Percentiles rank a stretch among this genome's conserved stretches.
Evolutionary conservation across 345 rosid species (phyloP).

Genomic region (Orychophragmus violaceus): DNA sequence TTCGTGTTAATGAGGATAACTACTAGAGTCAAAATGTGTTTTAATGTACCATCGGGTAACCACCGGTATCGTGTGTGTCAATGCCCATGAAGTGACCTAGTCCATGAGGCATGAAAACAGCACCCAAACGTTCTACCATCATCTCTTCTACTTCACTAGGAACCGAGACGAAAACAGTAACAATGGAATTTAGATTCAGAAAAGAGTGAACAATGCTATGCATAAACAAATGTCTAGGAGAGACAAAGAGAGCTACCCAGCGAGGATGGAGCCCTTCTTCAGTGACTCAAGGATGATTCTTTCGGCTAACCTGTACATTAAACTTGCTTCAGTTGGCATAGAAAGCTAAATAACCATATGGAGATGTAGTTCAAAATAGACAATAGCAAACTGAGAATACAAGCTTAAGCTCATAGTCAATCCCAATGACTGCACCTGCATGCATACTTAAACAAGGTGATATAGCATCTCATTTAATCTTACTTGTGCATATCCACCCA

Average conservation of each 20-base stretch:
- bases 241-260: constrained; percentile 51
- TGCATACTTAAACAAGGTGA: not conserved
- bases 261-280: constrained; percentile 52
- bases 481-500: constrained; percentile 97
- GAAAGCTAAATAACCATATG: constrained; percentile 5
- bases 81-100: constrained; percentile 89
- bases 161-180: not conserved
- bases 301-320: constrained; percentile 67
- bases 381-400: not conserved
- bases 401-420: not conserved
- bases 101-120: constrained; percentile 96
- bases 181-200: not conserved
- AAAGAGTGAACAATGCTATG: not conserved
- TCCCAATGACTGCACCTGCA: not conserved
- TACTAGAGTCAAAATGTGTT: not conserved
- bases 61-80: constrained; percentile 94
- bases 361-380: not conserved
- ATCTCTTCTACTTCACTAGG: constrained; percentile 66
- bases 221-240: not conserved
- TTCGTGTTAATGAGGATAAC: not conserved
- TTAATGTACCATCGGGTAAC: constrained; percentile 58
- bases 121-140: constrained; percentile 75
- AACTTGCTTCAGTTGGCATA: constrained; percentile 13
- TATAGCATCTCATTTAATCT: constrained; percentile 21
- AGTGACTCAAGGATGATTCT: constrained; percentile 64